Conservation (phyloP, 306 rosid genomes). For the Fagus crenata region DNA sequence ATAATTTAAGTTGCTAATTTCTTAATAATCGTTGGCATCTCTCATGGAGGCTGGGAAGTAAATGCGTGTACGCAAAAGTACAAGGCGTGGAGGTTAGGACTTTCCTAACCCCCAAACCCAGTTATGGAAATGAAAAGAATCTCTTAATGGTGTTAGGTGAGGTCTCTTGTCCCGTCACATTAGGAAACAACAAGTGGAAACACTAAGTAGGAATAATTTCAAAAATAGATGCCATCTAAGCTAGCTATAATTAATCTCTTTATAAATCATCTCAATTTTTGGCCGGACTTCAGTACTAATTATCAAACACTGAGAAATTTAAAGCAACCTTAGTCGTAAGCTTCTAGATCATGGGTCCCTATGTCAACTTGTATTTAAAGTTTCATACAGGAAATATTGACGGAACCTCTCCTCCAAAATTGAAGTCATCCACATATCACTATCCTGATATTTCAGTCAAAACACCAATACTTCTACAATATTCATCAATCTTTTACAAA, state of each 20-base stretch:
- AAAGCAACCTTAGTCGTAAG: conserved; percentile 20
- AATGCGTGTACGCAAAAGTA: not conserved
- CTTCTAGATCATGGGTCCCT: conserved; percentile 31
- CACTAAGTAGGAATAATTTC: not conserved
- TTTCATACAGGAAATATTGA: not conserved
- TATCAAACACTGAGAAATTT: conserved; percentile 16
- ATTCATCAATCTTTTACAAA: no score
- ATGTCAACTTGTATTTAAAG: conserved; percentile 11
- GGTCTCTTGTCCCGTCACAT: not conserved
- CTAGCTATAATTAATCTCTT: not conserved
- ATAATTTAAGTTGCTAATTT: not conserved
- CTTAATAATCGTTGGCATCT: not conserved
- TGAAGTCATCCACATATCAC: not conserved
- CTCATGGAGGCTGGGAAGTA: not conserved
- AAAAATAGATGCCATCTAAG: not conserved
- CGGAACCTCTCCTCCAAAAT: not conserved
- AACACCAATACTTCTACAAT: no score
- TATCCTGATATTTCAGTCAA: not conserved
- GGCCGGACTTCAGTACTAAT: not conserved
- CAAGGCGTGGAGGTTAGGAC: not conserved
- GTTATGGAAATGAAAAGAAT: not conserved
- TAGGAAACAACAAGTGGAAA: not conserved
- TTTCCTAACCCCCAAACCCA: not conserved
- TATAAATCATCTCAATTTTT: not conserved
- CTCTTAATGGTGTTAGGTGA: not conserved